These are phyloP conservation scores for Trichophyton verrucosum DNA, from an alignment of 2,329 filamentous ascomycete genomes.

Conservation along the genomic window DNA sequence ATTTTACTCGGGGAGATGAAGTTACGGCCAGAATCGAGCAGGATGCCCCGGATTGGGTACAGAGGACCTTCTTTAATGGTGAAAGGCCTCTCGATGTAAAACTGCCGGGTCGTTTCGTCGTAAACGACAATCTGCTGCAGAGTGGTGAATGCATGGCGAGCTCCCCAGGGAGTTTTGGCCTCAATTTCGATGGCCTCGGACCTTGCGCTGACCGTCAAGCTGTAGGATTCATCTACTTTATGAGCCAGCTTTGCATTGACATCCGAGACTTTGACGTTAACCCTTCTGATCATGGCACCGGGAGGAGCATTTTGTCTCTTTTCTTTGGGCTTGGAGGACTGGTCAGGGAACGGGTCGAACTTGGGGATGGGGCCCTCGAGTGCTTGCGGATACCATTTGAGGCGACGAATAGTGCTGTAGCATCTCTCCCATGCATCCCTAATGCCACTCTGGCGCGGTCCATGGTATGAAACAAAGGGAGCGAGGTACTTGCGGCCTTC, in stretches of 20 bases:
- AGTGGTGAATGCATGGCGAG: constrained; percentile 46
- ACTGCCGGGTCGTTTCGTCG: constrained; percentile 28
- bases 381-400: constrained; percentile 45
- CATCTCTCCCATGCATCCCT: constrained; percentile 40
- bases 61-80: constrained; percentile 39
- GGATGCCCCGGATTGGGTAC: constrained; percentile 44
- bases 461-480: constrained; percentile 28
- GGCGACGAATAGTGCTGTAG: constrained; percentile 33
- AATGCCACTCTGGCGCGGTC: constrained; percentile 29
- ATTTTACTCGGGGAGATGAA: constrained; percentile 42
- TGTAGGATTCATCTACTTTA: constrained; percentile 47
- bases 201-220: constrained; percentile 30
- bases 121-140: constrained; percentile 43
- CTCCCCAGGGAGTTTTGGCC: constrained; percentile 42
- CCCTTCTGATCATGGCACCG: constrained; percentile 24
- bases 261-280: constrained; percentile 38
- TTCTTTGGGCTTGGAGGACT: constrained; percentile 13
- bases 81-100: constrained; percentile 44
- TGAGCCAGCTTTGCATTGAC: constrained; percentile 39
- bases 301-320: constrained; percentile 18
- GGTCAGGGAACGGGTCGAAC: constrained; percentile 39
- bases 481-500: constrained; percentile 35
- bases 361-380: constrained; percentile 40
- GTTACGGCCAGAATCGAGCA: constrained; percentile 45
- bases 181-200: constrained; percentile 36